phyloP scores from a whole-genome alignment of 2,329 filamentous ascomycete genomes.

The Phyllosticta capitalensis region DNA sequence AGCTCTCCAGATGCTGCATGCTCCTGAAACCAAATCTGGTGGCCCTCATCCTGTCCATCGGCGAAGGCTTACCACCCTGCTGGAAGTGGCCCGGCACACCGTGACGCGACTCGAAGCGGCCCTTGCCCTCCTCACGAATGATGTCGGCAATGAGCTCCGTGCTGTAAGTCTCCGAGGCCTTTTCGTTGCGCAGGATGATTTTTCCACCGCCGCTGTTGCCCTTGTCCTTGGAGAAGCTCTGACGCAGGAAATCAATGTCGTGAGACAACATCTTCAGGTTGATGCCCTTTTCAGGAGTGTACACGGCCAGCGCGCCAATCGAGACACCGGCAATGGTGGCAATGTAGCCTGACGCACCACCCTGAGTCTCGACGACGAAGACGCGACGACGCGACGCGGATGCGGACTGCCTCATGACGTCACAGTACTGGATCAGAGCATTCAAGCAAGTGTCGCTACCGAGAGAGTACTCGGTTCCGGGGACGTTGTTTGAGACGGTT shows the following conservation, averaged over 20 bases:
- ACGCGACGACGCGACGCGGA: conserved; percentile 87
- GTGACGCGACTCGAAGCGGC: conserved; percentile 84
- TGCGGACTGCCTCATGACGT: conserved; percentile 94
- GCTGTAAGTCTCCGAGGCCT: conserved; percentile 77
- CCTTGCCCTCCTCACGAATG: conserved; percentile 85
- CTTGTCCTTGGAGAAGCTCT: conserved; percentile 75
- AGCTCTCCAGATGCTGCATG: conserved; percentile 80
- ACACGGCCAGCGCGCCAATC: conserved; percentile 88
- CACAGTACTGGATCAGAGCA: conserved; percentile 87
- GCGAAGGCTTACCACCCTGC: conserved; percentile 82
- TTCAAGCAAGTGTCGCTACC: conserved; percentile 96
- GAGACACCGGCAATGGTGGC: conserved; percentile 82
- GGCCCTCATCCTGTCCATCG: conserved; percentile 92
- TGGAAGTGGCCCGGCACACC: conserved; percentile 82
- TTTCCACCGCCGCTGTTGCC: conserved; percentile 86
- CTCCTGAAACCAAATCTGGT: conserved; percentile 89
- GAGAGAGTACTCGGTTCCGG: conserved; percentile 92
- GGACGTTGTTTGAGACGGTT: conserved; percentile 98
- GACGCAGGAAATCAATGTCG: conserved; percentile 81
- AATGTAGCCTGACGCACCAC: conserved; percentile 86
- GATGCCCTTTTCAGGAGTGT: conserved; percentile 95
- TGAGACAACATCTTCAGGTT: conserved; percentile 83
- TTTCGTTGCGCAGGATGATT: conserved; percentile 93
- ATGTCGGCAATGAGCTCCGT: conserved; percentile 93
- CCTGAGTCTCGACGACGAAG: conserved; percentile 97